Evolutionary conservation across 495 filamentous ascomycete genomes (phyloP).

Genomic region (Aspergillus heteromorphus): DNA sequence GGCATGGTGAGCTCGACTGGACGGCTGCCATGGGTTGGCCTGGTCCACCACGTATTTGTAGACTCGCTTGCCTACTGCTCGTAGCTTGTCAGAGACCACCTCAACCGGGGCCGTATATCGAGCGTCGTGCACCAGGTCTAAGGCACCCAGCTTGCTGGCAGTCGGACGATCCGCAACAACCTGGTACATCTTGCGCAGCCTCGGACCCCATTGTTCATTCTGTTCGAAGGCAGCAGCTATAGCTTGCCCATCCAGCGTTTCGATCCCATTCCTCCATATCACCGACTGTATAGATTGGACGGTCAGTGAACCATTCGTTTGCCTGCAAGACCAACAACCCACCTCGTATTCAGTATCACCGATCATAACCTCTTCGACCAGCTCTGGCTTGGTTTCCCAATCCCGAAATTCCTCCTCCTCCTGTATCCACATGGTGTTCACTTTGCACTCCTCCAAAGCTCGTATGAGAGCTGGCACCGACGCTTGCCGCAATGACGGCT

Average conservation of each 20-base stretch:
- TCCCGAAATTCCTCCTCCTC: conserved; percentile 27
- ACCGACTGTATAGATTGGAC: conserved; percentile 20
- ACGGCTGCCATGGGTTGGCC: conserved; percentile 39
- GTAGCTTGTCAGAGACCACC: conserved; percentile 25
- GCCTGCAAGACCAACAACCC: not conserved
- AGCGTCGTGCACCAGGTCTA: conserved; percentile 33
- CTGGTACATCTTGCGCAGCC: conserved; percentile 35
- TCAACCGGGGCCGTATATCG: conserved; percentile 35
- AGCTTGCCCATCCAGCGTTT: conserved; percentile 22
- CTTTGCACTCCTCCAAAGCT: conserved; percentile 30
- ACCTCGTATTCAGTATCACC: conserved; percentile 40
- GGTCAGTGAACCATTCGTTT: not conserved
- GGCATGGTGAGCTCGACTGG: conserved; percentile 39
- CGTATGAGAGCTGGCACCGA: conserved; percentile 23
- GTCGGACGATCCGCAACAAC: conserved; percentile 32
- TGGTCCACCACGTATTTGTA: conserved; percentile 41
- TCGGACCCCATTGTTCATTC: conserved; percentile 22
- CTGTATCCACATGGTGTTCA: conserved; percentile 38
- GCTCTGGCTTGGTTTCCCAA: conserved; percentile 30
- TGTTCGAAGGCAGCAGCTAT: conserved; percentile 30
- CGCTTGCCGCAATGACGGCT: conserved; percentile 24
- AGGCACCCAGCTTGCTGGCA: conserved; percentile 30
- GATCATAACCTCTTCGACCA: conserved; percentile 37
- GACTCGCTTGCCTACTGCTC: conserved; percentile 23
- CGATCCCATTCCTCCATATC: conserved; percentile 39